A percentile compares a stretch with the other conserved stretches of the same genome.
Evolutionary conservation across 2,329 filamentous ascomycete genomes (phyloP).

Genomic region (Fusarium cicatricum): DNA sequence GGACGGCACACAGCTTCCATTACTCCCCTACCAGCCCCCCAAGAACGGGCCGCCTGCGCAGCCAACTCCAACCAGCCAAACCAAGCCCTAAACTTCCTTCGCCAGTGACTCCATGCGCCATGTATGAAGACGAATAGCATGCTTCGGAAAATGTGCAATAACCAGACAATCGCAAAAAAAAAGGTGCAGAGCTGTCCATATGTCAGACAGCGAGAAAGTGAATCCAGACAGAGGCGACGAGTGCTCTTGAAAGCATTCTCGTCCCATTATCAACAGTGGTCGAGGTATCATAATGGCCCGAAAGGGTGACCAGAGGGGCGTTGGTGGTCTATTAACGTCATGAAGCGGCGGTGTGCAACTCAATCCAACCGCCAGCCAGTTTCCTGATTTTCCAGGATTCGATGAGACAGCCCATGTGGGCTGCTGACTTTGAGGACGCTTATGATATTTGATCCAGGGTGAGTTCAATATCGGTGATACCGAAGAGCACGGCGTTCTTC

Average conservation of each 20-base stretch:
- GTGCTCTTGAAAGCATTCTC: slow-evolving; percentile 24
- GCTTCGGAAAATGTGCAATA: slow-evolving; percentile 48
- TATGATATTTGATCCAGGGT: slow-evolving; percentile 59
- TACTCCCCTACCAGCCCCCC: slow-evolving; percentile 38
- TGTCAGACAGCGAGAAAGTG: slow-evolving; percentile 42
- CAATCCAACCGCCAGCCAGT: slow-evolving; percentile 44
- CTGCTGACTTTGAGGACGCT: slow-evolving; percentile 19
- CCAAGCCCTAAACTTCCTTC: slow-evolving; percentile 47
- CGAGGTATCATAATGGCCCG: slow-evolving; percentile 38
- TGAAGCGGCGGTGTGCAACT: slow-evolving; percentile 41
- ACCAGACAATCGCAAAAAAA: slow-evolving; percentile 43
- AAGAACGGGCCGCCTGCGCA: slow-evolving; percentile 39
- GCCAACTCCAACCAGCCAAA: slow-evolving; percentile 50
- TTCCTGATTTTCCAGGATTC: slow-evolving; percentile 40
- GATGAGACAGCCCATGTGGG: slow-evolving; percentile 21
- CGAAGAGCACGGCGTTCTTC: slow-evolving; percentile 70
- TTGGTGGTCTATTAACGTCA: slow-evolving; percentile 47
- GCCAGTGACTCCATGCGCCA: slow-evolving; percentile 54
- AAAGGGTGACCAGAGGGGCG: slow-evolving; percentile 31
- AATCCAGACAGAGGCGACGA: slow-evolving; percentile 38
- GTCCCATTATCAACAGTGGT: slow-evolving; percentile 26
- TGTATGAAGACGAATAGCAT: slow-evolving; percentile 50
- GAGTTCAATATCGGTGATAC: slow-evolving; percentile 59
- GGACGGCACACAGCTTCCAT: slow-evolving; percentile 35
- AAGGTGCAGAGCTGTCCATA: slow-evolving; percentile 37